These are phyloP conservation scores for Leishmania aethiopica DNA, from an alignment of 208 protist genomes.

Conservation along the genomic window DNA sequence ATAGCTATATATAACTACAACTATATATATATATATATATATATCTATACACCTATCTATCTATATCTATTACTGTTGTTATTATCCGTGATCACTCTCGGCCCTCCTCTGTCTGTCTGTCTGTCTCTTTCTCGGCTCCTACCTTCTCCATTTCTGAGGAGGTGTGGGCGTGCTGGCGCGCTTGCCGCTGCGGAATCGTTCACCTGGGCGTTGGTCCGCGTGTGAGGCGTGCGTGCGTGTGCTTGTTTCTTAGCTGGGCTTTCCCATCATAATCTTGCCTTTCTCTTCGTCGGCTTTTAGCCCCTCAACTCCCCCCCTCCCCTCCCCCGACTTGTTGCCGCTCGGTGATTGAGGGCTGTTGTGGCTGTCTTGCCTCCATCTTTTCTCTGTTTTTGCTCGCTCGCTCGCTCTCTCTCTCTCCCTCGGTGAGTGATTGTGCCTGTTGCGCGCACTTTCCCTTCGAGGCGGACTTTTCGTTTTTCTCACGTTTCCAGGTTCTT, in stretches of 20 bases:
- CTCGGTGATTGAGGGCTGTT: not conserved
- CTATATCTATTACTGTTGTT: not conserved
- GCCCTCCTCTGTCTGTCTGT: not conserved
- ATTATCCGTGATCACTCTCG: not conserved
- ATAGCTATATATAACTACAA: not conserved
- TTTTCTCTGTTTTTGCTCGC: not conserved
- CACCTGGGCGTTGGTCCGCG: not conserved
- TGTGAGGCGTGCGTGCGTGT: not conserved
- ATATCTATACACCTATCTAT: not conserved
- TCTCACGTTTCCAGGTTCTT: slow-evolving; percentile 5
- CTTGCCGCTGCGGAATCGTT: not conserved
- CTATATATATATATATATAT: not conserved
- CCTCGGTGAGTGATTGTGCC: not conserved
- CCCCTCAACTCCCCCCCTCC: not conserved
- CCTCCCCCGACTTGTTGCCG: not conserved
- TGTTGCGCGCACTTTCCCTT: not conserved
- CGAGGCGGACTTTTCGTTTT: slow-evolving; percentile 3
- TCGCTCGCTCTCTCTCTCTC: not conserved
- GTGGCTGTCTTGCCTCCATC: not conserved
- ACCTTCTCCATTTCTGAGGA: not conserved
- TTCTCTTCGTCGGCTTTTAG: not conserved
- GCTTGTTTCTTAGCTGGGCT: not conserved
- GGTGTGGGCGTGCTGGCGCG: not conserved
- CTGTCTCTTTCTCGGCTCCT: not conserved
- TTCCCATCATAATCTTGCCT: not conserved